Base-by-base conservation (phyloP, 768 basidiomycete genomes). In the Tephrocybe sp. region DNA sequence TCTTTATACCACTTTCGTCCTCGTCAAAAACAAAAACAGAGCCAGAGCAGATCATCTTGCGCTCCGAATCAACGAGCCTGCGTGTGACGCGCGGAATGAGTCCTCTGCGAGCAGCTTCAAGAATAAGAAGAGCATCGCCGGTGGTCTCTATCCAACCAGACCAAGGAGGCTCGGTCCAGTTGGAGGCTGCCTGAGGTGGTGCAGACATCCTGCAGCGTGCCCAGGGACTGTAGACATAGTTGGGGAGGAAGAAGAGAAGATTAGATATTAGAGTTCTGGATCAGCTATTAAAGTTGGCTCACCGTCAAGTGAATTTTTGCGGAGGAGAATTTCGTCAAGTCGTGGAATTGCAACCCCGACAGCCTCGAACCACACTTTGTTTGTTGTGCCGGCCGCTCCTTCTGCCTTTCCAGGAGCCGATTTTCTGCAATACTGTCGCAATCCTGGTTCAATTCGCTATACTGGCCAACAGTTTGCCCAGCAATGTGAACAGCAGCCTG, bases 1-100 rank as follows among this genome's bases (percentile, higher is more conserved):
- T 80, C 73, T 95, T 96, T 73, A 98, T 98, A 22, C 94, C 93
- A 61, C 90, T 92, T 70, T 96, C 93, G 60, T 92, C 88, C 73
- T 97, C 95, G 67, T 98, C 92, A 63, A 97, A 98, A 56, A 97
- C 95, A 60, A 98, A 98, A 9, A 98, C 92, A 6, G 89, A 89
- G 49, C 95, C 95, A 5, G 87, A 89, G 15, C 86, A 86, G 65
- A 98, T 94, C 86, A 96, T 91, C 62, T 84, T 87, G 49, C 92
- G 82, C 67, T 98, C 95, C 26, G 89, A 80, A 64, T 97, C 95
- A 53, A 93, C 90, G 43, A 98, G 82, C 32, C 95, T 83, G 34
- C 95, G 82, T 27, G 93, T 95, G 19, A 98, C 91, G 49, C 92
- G 79, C 8, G 94, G 94, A 30, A 97, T 93, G 59, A 94, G 80